phyloP scores from a whole-genome alignment of 371 early-diverging fungal species.

The Circinella minor region DNA sequence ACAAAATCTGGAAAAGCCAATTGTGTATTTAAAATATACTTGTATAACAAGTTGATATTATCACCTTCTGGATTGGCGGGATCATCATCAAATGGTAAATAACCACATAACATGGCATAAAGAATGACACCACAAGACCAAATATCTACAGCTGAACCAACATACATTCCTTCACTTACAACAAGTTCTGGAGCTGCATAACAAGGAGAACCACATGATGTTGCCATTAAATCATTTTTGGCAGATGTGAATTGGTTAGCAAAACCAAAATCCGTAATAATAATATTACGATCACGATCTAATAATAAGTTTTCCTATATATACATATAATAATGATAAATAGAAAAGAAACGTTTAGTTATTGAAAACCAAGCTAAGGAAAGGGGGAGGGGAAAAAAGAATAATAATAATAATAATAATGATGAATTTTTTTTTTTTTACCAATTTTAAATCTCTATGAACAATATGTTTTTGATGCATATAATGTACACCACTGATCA shows the following conservation, averaged over 20 bases:
- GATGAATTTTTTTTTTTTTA: background rate
- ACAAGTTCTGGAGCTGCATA: slow-evolving; percentile 99
- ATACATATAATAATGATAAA: slow-evolving; percentile 11
- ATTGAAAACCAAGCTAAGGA: no score
- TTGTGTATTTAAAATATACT: slow-evolving; percentile 91
- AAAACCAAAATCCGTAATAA: slow-evolving; percentile 99
- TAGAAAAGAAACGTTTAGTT: background rate
- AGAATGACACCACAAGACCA: slow-evolving; percentile 97
- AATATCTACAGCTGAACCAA: slow-evolving; percentile 96
- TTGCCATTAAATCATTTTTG: slow-evolving; percentile 71
- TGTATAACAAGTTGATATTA: slow-evolving; percentile 95
- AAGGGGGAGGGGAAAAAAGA: background rate
- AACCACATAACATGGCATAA: slow-evolving; percentile 97
- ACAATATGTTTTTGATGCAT: slow-evolving; percentile 90
- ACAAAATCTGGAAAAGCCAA: slow-evolving; percentile 92
- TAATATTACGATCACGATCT: slow-evolving; percentile 87
- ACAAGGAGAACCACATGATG: slow-evolving; percentile 97
- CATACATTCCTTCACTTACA: slow-evolving; percentile 95
- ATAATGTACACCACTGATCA: slow-evolving; percentile 89
- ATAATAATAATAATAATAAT: no score
- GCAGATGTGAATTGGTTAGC: slow-evolving; percentile 89
- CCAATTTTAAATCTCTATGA: slow-evolving; percentile 94
- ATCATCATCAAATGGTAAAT: slow-evolving; percentile 99
- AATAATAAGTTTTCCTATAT: slow-evolving; percentile 88
- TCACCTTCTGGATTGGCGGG: slow-evolving; percentile 96